Evolutionary conservation across 345 rosid species (phyloP), one percentile per base, ranked within the genome.

Genomic region (Xanthoceras sorbifolium): DNA sequence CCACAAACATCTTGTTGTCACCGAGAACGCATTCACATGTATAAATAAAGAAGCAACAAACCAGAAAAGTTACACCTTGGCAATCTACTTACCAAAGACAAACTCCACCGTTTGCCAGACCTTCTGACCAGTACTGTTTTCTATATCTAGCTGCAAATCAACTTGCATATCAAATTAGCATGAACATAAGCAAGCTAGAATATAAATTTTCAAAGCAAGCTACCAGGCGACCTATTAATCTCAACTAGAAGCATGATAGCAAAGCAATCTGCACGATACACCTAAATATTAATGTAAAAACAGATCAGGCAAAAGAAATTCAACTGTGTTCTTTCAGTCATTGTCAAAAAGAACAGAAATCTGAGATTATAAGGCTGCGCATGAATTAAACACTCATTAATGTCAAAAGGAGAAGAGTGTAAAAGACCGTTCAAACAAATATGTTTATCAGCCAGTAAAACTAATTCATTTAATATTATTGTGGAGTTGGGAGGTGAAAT

Each of bases 61-160:
- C 22, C 11, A 42, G 26, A 65, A 61, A 54, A 48, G 67, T 34
- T 46, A 71, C 31, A 38, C 50, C 66, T 28, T 34, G 29, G 78
- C 67, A 76, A 75, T 82, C 50, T 75, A 61, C 93, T 85, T 87
- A 95, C 99, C 99, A 79, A 95, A 92, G 65, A 92, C 86, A 83
- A 95, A 95, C 83, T 95, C 98, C 3, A 85, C 91, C 78, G 67
- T 83, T 80, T 93, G 99, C 99, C 98, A 93, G 57, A 88, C 86
- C 77, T 89, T 92, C 86, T 95, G 98, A 78, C 77, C 93, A 25
- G 97, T 86, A 83, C 86, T 92, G 80, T 95, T 90, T 82, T 90
- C 88, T 48, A 95, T 95, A 88, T 95, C 99, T 81, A 95, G 98
- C 99, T 95, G 92, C 75, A 79, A 80, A 52, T 18, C 62, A 78